Conservation (phyloP, 1,284 basidiomycete species). For the Pisolithus thermaeus region DNA sequence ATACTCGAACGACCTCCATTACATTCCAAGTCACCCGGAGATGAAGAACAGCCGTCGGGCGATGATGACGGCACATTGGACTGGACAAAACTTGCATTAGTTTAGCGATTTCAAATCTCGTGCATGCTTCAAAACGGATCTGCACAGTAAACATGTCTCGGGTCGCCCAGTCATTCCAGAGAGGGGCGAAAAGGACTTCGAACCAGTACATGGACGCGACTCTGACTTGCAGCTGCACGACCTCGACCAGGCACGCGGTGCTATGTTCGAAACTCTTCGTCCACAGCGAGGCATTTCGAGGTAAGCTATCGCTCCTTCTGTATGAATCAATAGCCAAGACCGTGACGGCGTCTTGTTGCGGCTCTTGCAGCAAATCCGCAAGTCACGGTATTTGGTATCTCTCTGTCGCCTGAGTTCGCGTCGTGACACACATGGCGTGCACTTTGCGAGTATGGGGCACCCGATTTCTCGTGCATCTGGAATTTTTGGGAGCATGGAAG, state of each 20-base stretch:
- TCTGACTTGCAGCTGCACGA: conserved; percentile 79
- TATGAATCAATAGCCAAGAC: not conserved
- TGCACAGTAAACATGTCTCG: conserved; percentile 18
- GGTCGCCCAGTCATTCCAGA: conserved; percentile 69
- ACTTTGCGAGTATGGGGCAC: conserved; percentile 71
- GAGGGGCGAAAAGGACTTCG: conserved; percentile 94
- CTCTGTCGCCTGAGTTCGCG: conserved; percentile 46
- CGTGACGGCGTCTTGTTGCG: not conserved
- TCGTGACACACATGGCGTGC: conserved; percentile 68
- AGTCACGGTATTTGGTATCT: conserved; percentile 58
- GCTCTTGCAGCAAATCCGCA: conserved; percentile 52
- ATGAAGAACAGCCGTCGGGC: conserved; percentile 37
- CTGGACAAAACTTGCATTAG: conserved; percentile 51
- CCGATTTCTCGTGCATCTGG: conserved; percentile 42
- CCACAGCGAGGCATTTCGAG: conserved; percentile 69
- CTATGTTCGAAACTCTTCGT: conserved; percentile 80
- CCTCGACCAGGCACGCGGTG: conserved; percentile 63
- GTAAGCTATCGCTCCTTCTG: conserved; percentile 34
- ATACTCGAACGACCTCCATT: conserved; percentile 38
- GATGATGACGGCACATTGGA: conserved; percentile 56
- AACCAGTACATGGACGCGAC: conserved; percentile 69
- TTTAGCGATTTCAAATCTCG: not conserved
- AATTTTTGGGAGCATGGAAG: not conserved
- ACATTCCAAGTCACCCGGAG: conserved; percentile 15
- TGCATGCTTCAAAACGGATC: not conserved